Base-by-base conservation (phyloP, 2,329 filamentous ascomycete genomes). In the Colletotrichum trifolii region DNA sequence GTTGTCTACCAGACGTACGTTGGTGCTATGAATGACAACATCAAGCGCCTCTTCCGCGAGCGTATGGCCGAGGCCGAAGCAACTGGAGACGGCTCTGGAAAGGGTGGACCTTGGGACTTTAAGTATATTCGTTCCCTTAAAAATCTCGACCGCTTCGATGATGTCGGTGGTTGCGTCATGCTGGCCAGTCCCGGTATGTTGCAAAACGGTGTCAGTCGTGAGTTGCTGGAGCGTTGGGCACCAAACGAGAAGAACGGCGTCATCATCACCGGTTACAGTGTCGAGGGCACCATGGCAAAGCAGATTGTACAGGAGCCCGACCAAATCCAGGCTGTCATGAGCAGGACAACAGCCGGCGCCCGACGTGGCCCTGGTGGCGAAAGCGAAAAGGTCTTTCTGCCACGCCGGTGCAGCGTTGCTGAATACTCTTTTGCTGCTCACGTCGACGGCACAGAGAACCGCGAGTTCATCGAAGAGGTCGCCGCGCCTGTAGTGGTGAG, bases 1-100 rank as follows among this genome's bases (percentile, higher is more conserved):
- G 88, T 97, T 36, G 94, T 98, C 4, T 99, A 99, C 75, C 96
- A 98, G 76, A 99, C 96, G 2, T 99, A 98, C 73, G 93, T 98
- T 53, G 93, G 94, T 53, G 94, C 94, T 60, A 99, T 99, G 96
- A 99, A 99, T 76, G 95, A 98, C 74, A 98, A 97, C 73, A 98
- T 99, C 82, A 97, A 97, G 77, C 88, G 93, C 10, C 86, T 97
- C n/a, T 97, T 97, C 78, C 87, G 91, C 57, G 94, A 96, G 77
- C 89, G 93, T 52, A 96, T 97, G 88, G 93, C 93, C 4, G 93
- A 97, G 75, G 92, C 93, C 9, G 93, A 97, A 75, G 90, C 91
- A 0, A 89, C 89, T 39, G 92, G 92, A 8, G 91, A 94, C 69
- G 86, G 85, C 2, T 86, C 86, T 7, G 89, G 88, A 8, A 94